phyloP scores from a whole-genome alignment of 208 protist species.

The Trypanosoma lewisi region DNA sequence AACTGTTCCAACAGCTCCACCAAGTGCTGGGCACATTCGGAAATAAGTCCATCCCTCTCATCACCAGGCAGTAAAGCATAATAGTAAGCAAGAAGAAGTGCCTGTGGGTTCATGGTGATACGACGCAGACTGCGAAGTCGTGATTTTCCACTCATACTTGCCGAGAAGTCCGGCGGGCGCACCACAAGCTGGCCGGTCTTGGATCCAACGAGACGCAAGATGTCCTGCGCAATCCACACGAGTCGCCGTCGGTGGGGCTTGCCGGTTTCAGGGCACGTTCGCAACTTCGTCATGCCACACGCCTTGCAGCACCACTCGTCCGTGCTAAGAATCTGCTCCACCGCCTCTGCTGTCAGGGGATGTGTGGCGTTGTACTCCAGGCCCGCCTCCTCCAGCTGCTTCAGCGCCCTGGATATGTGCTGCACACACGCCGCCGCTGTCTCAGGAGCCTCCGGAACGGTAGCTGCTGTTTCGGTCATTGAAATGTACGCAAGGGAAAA shows the following conservation, averaged over 20 bases:
- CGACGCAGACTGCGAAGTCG: conserved; percentile 58
- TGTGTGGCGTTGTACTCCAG: conserved; percentile 38
- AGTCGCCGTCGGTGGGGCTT: conserved; percentile 69
- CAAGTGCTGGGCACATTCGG: conserved; percentile 64
- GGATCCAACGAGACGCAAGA: conserved; percentile 55
- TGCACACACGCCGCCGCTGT: conserved; percentile 32
- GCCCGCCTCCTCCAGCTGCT: conserved; percentile 49
- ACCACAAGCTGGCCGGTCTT: conserved; percentile 49
- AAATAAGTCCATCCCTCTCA: conserved; percentile 30
- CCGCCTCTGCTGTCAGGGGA: conserved; percentile 29
- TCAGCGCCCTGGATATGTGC: conserved; percentile 33
- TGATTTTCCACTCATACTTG: conserved; percentile 56
- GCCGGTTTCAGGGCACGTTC: conserved; percentile 50
- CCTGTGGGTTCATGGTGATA: conserved; percentile 65
- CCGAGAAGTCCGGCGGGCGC: conserved; percentile 45
- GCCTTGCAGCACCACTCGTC: conserved; percentile 60
- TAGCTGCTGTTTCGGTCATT: neutral
- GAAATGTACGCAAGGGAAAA: too few species aligned
- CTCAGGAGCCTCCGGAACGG: neutral
- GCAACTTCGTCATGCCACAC: conserved; percentile 34
- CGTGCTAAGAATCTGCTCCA: conserved; percentile 76
- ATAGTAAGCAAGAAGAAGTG: conserved; percentile 71
- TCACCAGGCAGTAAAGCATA: conserved; percentile 38
- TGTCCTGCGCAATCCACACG: conserved; percentile 53
- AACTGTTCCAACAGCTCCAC: conserved; percentile 63